Evolutionary conservation across 73 alveolate genomes (phyloP).

Genomic region (Strombidium stylifer): DNA sequence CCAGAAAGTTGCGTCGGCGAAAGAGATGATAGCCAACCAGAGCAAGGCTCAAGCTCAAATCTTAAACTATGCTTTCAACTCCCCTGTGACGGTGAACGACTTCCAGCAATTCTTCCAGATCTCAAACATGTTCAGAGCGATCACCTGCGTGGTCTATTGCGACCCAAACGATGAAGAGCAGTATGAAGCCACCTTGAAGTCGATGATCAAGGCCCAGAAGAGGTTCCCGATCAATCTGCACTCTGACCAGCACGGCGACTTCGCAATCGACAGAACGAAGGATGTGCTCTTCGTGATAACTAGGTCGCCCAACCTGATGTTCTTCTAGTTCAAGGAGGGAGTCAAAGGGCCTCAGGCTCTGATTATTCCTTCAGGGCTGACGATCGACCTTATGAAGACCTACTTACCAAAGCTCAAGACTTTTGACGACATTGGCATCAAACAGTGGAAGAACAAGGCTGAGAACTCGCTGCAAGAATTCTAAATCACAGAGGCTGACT

Average conservation of each 20-base stretch:
- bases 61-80: conserved; percentile 17
- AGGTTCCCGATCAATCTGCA: conserved; percentile 10
- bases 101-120: conserved; percentile 49
- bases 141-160: conserved; percentile 42
- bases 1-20: conserved; percentile 16
- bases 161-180: conserved; percentile 26
- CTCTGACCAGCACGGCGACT: conserved; percentile 10
- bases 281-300: conserved; percentile 49
- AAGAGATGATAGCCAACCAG: conserved; percentile 6
- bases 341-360: conserved; percentile 9
- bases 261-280: neutral
- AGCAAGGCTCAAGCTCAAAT: conserved; percentile 3
- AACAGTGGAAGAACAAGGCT: conserved; percentile 26
- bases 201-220: conserved; percentile 29
- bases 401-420: conserved; percentile 23
- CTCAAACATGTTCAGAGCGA: conserved; percentile 34
- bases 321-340: conserved; percentile 31
- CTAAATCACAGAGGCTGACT: neutral
- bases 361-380: conserved; percentile 11
- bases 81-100: conserved; percentile 39
- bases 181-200: conserved; percentile 5
- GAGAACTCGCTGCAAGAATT: conserved; percentile 17
- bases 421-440: conserved; percentile 32
- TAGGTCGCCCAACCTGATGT: conserved; percentile 9
- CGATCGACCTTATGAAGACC: conserved; percentile 26